Base-by-base conservation (phyloP, 2,329 filamentous ascomycete species). In the Allantophomopsis cytisporea region DNA sequence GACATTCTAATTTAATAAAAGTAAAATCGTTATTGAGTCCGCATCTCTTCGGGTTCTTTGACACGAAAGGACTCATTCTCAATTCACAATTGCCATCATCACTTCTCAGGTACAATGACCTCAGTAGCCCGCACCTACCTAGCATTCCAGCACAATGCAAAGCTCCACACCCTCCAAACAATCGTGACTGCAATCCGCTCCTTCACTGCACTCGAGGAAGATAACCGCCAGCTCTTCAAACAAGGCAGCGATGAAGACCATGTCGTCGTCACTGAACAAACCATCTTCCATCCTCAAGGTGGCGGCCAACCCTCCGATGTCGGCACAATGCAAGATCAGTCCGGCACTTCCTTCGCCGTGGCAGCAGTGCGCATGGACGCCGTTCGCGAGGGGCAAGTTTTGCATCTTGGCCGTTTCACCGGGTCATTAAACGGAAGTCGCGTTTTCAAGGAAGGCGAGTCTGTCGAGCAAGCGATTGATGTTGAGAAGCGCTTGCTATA, bases 211-310 rank as follows among this genome's bases (percentile, higher is more conserved):
- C 50, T 54, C 14, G 33, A 41, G 8, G 39, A 43, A 16, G 40
- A 40, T 7, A 41, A 54, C 30, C 46, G 45, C 38, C 18, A 58
- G 6, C 66, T 83, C 8, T 77, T 77, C 62, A 82, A 81, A 52
- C 58, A 69, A 11, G 65, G 60, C 4, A 53, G 53, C 7, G 63
- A 69, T 5, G 54, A 65, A 2, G 65, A 73, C 47, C 65, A 68
- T 49, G 68, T 76, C n/a, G 55, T 83, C 15, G 64, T 74, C 5
- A 80, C 76, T 0, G 62, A 71, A 2, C 59, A 70, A 36, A 85
- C 81, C n/a, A 77, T 85, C 44, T 86, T 86, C 58, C 77, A 86
- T 45, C 74, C 78, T 0, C 81, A 86, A 55, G 81, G 81, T 15
- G 81, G 81, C 43, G 81, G 81, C 7, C 81, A 86, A 50, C 81